A percentile compares a stretch with the other conserved stretches of the same genome.
These are phyloP conservation scores for Cynanchum wilfordii DNA, from an alignment of 257 asterid species.

Conservation along the genomic window DNA sequence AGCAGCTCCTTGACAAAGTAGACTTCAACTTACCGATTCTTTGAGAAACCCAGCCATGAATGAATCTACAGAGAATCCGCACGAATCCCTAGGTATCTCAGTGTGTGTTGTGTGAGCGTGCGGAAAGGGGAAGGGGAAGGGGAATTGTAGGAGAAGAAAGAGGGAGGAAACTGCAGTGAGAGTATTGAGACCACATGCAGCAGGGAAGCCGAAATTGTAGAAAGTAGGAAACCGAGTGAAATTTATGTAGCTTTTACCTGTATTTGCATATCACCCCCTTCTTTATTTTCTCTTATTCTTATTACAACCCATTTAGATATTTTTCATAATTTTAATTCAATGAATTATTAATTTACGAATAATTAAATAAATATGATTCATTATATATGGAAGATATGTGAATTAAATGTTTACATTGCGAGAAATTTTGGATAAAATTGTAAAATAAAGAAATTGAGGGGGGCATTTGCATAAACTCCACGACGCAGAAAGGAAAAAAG, in stretches of 20 bases:
- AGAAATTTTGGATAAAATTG: not conserved
- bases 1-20: not conserved
- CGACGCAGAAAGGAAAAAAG: not conserved
- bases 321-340: not conserved
- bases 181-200: conserved; percentile 34
- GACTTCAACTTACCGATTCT: conserved; percentile 10
- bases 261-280: not conserved
- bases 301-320: not conserved
- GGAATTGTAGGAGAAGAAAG: not conserved
- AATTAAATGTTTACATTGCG: not conserved
- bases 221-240: conserved; percentile 1
- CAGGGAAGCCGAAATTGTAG: conserved; percentile 13
- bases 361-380: not conserved
- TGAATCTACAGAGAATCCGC: conserved; percentile 3
- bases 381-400: not conserved
- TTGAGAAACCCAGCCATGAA: not conserved
- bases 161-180: conserved; percentile 26
- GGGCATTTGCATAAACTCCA: conserved; percentile 3
- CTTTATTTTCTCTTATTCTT: not conserved
- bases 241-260: conserved; percentile 4
- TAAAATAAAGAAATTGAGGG: not conserved
- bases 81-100: not conserved
- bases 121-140: not conserved
- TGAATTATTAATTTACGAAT: too few species aligned
- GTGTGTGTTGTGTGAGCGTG: not conserved